These are phyloP conservation scores for Parafenestella ontariensis DNA, from an alignment of 2,329 filamentous ascomycete species.

Conservation along the genomic window DNA sequence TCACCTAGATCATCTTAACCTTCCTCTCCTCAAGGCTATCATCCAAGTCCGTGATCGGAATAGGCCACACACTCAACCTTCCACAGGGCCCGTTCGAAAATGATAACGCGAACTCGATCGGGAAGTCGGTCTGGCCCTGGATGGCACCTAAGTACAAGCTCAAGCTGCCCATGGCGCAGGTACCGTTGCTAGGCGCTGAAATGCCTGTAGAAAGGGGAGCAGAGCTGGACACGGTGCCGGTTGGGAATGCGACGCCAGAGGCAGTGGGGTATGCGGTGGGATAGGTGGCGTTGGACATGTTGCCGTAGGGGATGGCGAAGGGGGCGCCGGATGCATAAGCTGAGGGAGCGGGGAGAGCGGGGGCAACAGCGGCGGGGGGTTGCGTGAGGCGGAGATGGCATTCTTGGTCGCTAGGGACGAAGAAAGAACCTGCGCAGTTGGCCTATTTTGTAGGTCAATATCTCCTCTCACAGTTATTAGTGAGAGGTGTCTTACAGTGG, in stretches of 20 bases:
- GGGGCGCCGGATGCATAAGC: constrained; percentile 4
- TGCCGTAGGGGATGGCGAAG: background rate
- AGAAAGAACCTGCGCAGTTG: constrained; percentile 36
- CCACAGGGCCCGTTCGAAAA: constrained; percentile 37
- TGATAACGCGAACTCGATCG: constrained; percentile 15
- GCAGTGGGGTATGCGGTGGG: constrained; percentile 6
- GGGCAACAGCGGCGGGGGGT: constrained; percentile 4
- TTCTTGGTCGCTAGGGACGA: constrained; percentile 19
- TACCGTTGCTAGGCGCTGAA: constrained; percentile 1
- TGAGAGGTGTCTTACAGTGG: constrained; percentile 16
- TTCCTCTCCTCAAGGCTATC: background rate
- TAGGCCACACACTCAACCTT: constrained; percentile 18
- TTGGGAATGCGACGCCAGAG: constrained; percentile 3
- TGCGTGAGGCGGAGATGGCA: constrained; percentile 35
- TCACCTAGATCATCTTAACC: constrained; percentile 1
- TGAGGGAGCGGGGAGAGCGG: constrained; percentile 2
- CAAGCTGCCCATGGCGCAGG: constrained; percentile 18
- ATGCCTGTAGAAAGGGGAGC: constrained; percentile 1
- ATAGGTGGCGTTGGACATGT: background rate
- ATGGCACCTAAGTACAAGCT: constrained; percentile 27
- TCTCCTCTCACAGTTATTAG: background rate
- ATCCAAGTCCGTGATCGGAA: constrained; percentile 1
- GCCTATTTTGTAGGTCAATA: constrained; percentile 8
- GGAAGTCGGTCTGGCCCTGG: constrained; percentile 24
- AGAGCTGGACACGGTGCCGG: background rate